Base-by-base conservation (phyloP, 371 early-diverging fungal genomes). In the Fennellomyces sp. region DNA sequence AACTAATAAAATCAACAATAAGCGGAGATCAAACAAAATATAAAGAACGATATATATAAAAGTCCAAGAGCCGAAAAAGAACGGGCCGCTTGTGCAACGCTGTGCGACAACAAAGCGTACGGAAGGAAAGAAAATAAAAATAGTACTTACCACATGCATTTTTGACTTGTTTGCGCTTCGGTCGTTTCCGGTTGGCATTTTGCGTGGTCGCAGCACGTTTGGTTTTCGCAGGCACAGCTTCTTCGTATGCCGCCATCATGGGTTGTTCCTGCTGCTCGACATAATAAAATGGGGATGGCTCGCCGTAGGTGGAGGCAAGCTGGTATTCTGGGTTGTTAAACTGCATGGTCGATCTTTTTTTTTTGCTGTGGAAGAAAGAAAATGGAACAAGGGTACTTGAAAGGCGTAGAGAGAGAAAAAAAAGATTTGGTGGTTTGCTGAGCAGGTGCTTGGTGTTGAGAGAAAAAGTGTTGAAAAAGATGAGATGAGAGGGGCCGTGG, bases 111-210 rank as follows among this genome's bases (percentile, higher is more conserved):
- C 5, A n/a, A 50, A 50, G 15, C 35, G 25, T 25, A 39, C 23
- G 26, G 15, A 39, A 15, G 31, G 45, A 33, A 39, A 51, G 17
- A 52, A 52, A 41, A 51, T 23, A 52, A 60, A 52, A 47, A 29
- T 19, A 60, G 33, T n/a, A n/a, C 75, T 70, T 81, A 87, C 86
- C 83, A 75, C 93, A 93, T 17, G 93, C 93, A 65, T 89, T 88
- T 66, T 93, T 93, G 60, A 91, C 91, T 67, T 93, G 93, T 51
- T 86, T 84, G 36, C 90, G 75, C 61, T 70, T 70, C 12, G 70
- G 70, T 29, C 61, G 61, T 21, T 61, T 61, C 48, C 61, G 61
- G 26, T 60, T 60, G 26, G 25, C 47, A n/a, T n/a, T 49, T 19
- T 26, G 3, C 25, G n/a, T n/a, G n/a, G n/a, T n/a, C n/a, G n/a